phyloP scores from a whole-genome alignment of 1,139 yeast genomes.

The Kurtzmaniella quercitrusa region DNA sequence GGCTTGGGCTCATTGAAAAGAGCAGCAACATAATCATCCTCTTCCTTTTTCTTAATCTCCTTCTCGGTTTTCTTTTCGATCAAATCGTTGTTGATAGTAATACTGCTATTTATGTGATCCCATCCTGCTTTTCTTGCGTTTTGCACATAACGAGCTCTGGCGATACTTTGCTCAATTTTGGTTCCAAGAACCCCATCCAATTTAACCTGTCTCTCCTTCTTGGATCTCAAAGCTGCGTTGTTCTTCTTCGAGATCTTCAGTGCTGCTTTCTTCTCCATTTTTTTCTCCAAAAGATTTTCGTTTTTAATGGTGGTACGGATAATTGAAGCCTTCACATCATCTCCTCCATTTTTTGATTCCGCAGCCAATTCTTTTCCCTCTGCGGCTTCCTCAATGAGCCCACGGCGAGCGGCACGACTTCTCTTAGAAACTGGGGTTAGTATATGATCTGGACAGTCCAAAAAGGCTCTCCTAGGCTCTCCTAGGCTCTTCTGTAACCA shows the following conservation, averaged over 20 bases:
- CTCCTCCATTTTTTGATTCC: slow-evolving; percentile 54
- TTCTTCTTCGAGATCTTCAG: slow-evolving; percentile 29
- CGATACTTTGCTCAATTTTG: slow-evolving; percentile 61
- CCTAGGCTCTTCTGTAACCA: not conserved
- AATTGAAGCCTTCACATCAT: slow-evolving; percentile 58
- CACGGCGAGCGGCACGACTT: slow-evolving; percentile 77
- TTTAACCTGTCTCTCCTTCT: slow-evolving; percentile 46
- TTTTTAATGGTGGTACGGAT: slow-evolving; percentile 68
- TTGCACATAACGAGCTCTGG: slow-evolving; percentile 59
- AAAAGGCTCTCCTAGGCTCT: not conserved
- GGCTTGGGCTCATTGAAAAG: slow-evolving; percentile 20
- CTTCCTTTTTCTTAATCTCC: slow-evolving; percentile 26
- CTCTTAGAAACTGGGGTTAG: slow-evolving; percentile 52
- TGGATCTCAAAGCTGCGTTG: slow-evolving; percentile 31
- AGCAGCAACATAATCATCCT: slow-evolving; percentile 33
- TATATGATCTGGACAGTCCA: slow-evolving; percentile 7
- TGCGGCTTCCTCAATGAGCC: slow-evolving; percentile 34
- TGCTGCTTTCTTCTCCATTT: slow-evolving; percentile 33
- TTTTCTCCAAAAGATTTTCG: slow-evolving; percentile 55
- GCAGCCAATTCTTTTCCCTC: slow-evolving; percentile 42
- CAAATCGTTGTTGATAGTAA: slow-evolving; percentile 24
- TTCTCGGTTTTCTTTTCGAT: slow-evolving; percentile 13
- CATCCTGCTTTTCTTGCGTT: slow-evolving; percentile 65
- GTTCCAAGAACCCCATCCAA: slow-evolving; percentile 53
- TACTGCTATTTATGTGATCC: slow-evolving; percentile 59